A percentile compares a stretch with the other conserved stretches of the same genome.
These are phyloP conservation scores for Mycosarcoma mackinlayi DNA, from an alignment of 1,284 basidiomycete species.

Conservation along the genomic window DNA sequence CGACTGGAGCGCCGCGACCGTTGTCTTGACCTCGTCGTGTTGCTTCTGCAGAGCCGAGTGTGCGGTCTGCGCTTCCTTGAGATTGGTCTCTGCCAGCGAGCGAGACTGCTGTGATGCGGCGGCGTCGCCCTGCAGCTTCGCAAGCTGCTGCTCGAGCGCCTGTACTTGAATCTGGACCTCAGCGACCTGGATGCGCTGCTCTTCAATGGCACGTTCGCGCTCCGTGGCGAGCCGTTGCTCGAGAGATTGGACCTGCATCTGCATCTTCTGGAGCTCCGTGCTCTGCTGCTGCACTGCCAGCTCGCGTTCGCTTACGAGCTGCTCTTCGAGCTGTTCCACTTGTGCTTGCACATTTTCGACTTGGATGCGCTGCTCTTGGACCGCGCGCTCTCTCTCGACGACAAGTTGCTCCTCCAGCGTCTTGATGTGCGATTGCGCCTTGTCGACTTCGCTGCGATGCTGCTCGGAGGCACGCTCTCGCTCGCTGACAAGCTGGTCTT, in stretches of 20 bases:
- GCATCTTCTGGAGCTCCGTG: slow-evolving; percentile 14
- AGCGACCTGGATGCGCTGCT: slow-evolving; percentile 13
- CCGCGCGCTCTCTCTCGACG: slow-evolving; percentile 12
- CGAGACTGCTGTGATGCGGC: slow-evolving; percentile 15
- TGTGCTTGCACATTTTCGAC: slow-evolving; percentile 19
- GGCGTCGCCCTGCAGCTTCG: slow-evolving; percentile 8
- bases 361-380: slow-evolving; percentile 19
- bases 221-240: slow-evolving; percentile 20
- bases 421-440: slow-evolving; percentile 12
- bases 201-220: slow-evolving; percentile 11
- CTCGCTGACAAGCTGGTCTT: slow-evolving; percentile 24
- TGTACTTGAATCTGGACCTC: slow-evolving; percentile 17
- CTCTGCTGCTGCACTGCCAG: slow-evolving; percentile 16
- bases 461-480: slow-evolving; percentile 26
- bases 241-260: slow-evolving; percentile 7
- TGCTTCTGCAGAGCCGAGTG: slow-evolving; percentile 39
- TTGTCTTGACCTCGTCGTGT: slow-evolving; percentile 43
- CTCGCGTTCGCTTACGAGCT: slow-evolving; percentile 21
- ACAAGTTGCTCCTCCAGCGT: slow-evolving; percentile 23
- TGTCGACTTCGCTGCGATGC: slow-evolving; percentile 18
- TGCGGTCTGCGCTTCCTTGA: slow-evolving; percentile 24
- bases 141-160: slow-evolving; percentile 20
- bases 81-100: slow-evolving; percentile 19
- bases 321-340: slow-evolving; percentile 21
- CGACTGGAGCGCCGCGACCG: slow-evolving; percentile 37